Evolutionary conservation across 2,329 filamentous ascomycete genomes (phyloP).

Genomic region (Fusarium caatingaense): DNA sequence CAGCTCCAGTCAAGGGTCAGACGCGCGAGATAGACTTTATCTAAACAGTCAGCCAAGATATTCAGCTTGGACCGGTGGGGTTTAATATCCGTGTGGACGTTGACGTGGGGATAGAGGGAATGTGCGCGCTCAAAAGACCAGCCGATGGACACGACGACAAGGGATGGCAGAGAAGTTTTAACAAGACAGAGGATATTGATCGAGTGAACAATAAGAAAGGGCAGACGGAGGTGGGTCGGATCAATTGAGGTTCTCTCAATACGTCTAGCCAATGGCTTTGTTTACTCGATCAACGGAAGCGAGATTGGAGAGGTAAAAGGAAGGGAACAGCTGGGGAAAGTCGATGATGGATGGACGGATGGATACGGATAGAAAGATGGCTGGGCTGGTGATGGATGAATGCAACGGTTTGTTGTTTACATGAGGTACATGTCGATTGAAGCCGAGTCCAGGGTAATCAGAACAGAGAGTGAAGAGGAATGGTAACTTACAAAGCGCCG

Average conservation of each 20-base stretch:
- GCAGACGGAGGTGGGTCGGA: constrained; percentile 35
- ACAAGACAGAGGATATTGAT: constrained; percentile 17
- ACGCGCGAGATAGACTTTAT: constrained; percentile 33
- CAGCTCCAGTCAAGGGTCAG: constrained; percentile 31
- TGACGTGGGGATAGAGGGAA: constrained; percentile 30
- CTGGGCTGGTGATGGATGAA: constrained; percentile 2
- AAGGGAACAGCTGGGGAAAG: constrained; percentile 1
- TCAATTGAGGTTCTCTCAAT: constrained; percentile 48
- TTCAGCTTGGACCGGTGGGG: constrained; percentile 20
- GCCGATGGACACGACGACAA: constrained; percentile 12
- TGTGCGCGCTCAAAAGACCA: constrained; percentile 28
- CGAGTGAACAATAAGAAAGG: neutral
- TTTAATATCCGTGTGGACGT: constrained; percentile 13
- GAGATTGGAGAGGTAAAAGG: neutral
- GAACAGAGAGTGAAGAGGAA: neutral
- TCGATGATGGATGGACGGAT: constrained; percentile 21
- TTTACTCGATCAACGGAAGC: constrained; percentile 47
- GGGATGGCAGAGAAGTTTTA: constrained; percentile 12
- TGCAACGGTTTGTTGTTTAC: constrained; percentile 17
- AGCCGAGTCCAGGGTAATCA: constrained; percentile 33
- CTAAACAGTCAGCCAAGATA: constrained; percentile 31
- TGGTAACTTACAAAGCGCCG: constrained; percentile 39
- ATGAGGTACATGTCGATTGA: neutral
- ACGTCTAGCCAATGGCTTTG: constrained; percentile 53
- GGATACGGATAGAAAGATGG: neutral